phyloP scores from a whole-genome alignment of 2,329 filamentous ascomycete genomes.

The Cryphonectria nitschkei region DNA sequence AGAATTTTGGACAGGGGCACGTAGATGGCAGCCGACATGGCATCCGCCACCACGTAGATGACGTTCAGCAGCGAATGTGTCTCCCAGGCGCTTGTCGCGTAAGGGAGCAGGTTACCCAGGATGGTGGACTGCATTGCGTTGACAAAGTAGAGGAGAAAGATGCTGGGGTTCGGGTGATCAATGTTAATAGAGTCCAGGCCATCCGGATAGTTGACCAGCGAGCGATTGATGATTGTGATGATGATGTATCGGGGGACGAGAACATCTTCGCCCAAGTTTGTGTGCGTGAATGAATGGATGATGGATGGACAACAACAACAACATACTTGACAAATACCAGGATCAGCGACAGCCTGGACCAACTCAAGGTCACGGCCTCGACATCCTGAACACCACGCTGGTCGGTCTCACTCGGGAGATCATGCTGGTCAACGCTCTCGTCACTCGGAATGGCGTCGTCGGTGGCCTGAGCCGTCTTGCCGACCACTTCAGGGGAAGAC shows the following conservation, averaged over 20 bases:
- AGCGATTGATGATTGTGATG: too few relatives aligned
- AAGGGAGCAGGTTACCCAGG: slow-evolving; percentile 46
- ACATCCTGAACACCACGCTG: slow-evolving; percentile 34
- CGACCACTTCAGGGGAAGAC: neutral
- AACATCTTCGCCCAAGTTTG: too few relatives aligned
- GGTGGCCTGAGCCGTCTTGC: slow-evolving; percentile 23
- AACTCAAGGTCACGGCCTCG: slow-evolving; percentile 33
- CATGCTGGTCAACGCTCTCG: neutral
- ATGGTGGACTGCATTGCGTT: slow-evolving; percentile 53
- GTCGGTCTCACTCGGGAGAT: slow-evolving; percentile 22
- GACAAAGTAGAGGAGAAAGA: slow-evolving; percentile 56
- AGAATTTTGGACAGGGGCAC: slow-evolving; percentile 51
- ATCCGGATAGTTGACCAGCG: neutral
- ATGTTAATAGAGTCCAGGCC: neutral
- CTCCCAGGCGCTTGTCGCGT: slow-evolving; percentile 53
- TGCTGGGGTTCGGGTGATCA: slow-evolving; percentile 34
- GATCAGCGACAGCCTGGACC: slow-evolving; percentile 31
- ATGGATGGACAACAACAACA: neutral
- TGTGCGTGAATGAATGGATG: too few relatives aligned
- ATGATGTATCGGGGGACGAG: too few relatives aligned
- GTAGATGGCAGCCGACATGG: slow-evolving; percentile 62
- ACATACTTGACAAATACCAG: slow-evolving; percentile 40
- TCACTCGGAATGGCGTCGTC: slow-evolving; percentile 14
- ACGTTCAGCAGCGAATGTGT: slow-evolving; percentile 58
- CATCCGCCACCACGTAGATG: slow-evolving; percentile 56